Evolutionary conservation across 2,329 filamentous ascomycete genomes (phyloP), one percentile per base, ranked within the genome.

Genomic region (Arachnopeziza araneosa): DNA sequence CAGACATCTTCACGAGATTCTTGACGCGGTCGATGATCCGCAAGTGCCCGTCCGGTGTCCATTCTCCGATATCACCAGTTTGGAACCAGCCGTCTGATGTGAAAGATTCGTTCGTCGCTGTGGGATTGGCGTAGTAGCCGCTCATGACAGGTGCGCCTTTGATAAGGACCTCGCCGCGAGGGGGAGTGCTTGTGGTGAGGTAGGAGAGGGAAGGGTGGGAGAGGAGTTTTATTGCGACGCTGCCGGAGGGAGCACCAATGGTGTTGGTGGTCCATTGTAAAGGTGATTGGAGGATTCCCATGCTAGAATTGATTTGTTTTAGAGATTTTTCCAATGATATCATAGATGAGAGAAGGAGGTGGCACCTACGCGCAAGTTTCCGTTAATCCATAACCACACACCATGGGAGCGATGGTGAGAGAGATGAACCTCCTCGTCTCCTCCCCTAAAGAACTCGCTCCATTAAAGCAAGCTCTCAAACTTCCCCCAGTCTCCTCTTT

Each of bases 1-100:
- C 91, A 65, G 91, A 83, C 63, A 95, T 93, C 85, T 98, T 98
- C 75, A 97, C 90, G 66, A 93, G 76, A 76, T 93, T 93, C 85
- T 93, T 93, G 85, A 93, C 93, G 72, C 90, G 88, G 75, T 93
- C 90, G 70, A 93, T 91, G 73, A 93, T 85, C 65, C 81, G 83
- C 59, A 93, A 77, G 69, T 92, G 86, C 57, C 90, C 90, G 66
- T 86, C 81, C 63, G 77, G 70, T 73, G 91, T 85, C 71, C 87
- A 93, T 74, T 93, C 88, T 68, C 90, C 90, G 70, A 93, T 90
- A 68, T 93, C 90, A 61, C 90, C 90, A 10, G 89, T 92, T 83
- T 87, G 92, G 81, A 95, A 95, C 91, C 91, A 96, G 52, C 88
- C 88, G 66, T 91, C 90, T 1, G 81, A 77, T 0, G 86, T 86